Evolutionary conservation across 2,329 filamentous ascomycete genomes (phyloP), one percentile per base, ranked within the genome.

Genomic region (Talaromyces sp.): DNA sequence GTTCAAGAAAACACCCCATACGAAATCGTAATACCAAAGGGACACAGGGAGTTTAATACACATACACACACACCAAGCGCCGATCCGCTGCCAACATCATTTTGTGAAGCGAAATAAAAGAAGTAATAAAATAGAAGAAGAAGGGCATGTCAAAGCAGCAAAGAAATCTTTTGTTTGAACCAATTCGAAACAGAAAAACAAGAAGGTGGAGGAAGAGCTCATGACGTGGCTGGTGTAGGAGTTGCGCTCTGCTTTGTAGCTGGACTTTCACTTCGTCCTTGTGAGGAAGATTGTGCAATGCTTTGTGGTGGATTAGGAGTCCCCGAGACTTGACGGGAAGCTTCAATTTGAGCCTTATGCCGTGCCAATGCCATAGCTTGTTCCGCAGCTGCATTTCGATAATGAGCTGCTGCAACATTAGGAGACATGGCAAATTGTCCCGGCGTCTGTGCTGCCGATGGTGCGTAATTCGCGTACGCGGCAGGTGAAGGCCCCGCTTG

Each of bases 311-410:
- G 73, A 31, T 79, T 77, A 36, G 76, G 76, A 5, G 76, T 77
- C 6, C 71, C 70, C 5, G 76, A 72, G 36, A 70, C 73, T 65
- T 76, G 75, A 17, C 73, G 73, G 34, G 69, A 68, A 27, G 58
- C 58, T 22, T 58, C 62, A 53, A 64, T 17, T 25, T 62, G 64
- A 34, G 64, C 58, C 36, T 66, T 66, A 10, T 36, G 43, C 51
- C 79, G 77, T n/a, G 74, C 71, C 67, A 76, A 78, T 53, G 78
- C 61, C 2, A 73, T 72, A 25, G 76, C 76, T 68, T 80, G 78
- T 61, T 80, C 78, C 47, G 77, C 74, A 17, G 76, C 75, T 8
- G 61, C 15, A 70, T 72, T 79, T 29, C 78, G 74, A n/a, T 74
- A 72, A 38, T 75, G 71, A 34, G 73, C 72, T 13, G 75, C 73